Evolutionary conservation across 2,329 filamentous ascomycete genomes (phyloP).

Genomic region (Colletotrichum sansevieriae): DNA sequence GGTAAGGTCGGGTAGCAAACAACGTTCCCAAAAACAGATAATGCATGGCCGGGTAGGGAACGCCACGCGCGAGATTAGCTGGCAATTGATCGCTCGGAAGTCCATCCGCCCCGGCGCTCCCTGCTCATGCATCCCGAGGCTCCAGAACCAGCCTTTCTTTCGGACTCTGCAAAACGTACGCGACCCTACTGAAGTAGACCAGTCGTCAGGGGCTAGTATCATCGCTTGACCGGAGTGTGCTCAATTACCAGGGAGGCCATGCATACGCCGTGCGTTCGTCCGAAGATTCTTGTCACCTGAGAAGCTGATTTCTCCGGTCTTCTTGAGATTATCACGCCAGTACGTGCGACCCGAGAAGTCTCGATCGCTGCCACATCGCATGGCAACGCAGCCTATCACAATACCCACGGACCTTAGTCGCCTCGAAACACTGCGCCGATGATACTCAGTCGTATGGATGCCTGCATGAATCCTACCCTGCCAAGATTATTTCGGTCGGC

Average conservation of each 20-base stretch:
- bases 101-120: conserved; percentile 20
- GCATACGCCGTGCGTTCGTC: conserved; percentile 28
- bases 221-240: neutral
- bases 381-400: neutral
- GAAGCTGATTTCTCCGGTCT: neutral
- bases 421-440: neutral
- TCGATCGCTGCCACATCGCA: conserved; percentile 17
- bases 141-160: neutral
- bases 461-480: conserved; percentile 6
- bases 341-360: neutral
- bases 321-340: neutral
- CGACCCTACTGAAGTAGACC: neutral
- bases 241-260: conserved; percentile 6
- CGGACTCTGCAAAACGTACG: neutral
- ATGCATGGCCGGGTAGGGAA: conserved; percentile 17
- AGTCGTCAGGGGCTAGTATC: neutral
- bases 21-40: conserved; percentile 31
- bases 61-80: conserved; percentile 17
- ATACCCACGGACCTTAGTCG: neutral
- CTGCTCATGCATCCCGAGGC: conserved; percentile 15
- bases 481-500: neutral
- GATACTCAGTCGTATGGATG: neutral
- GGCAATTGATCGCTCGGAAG: conserved; percentile 17
- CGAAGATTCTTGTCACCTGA: conserved; percentile 10
- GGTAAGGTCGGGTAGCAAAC: conserved; percentile 33